phyloP scores from a whole-genome alignment of 129 eudicot species.

The Gnaphalium uliginosum region DNA sequence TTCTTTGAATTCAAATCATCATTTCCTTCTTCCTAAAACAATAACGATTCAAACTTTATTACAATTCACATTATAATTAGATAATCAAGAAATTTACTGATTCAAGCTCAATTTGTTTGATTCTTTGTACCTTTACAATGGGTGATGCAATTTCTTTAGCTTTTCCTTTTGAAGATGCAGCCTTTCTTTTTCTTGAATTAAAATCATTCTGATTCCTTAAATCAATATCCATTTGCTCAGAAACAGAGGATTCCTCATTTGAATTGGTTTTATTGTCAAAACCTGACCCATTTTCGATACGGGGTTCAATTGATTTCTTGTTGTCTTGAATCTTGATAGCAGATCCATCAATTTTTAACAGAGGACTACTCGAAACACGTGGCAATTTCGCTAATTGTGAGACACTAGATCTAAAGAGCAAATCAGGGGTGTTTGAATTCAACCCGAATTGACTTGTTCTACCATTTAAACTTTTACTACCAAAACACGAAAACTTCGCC shows the following conservation, averaged over 20 bases:
- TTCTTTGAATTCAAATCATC: slow-evolving; percentile 48
- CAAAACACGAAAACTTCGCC: slow-evolving; percentile 87
- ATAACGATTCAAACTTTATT: background rate
- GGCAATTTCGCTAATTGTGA: slow-evolving; percentile 43
- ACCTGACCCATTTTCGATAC: slow-evolving; percentile 31
- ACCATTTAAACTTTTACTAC: slow-evolving; percentile 80
- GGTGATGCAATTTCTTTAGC: slow-evolving; percentile 47
- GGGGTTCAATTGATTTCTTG: slow-evolving; percentile 35
- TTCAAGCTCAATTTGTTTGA: background rate
- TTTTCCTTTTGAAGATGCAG: slow-evolving; percentile 46
- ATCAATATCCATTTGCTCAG: slow-evolving; percentile 67
- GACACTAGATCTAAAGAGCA: slow-evolving; percentile 42
- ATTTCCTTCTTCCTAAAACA: slow-evolving; percentile 54
- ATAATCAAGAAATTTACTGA: background rate
- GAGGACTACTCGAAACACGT: slow-evolving; percentile 72
- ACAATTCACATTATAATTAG: background rate
- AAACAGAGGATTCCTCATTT: slow-evolving; percentile 75
- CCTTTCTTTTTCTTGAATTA: slow-evolving; percentile 66
- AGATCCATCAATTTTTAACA: slow-evolving; percentile 57
- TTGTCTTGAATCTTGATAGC: slow-evolving; percentile 33
- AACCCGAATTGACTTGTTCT: slow-evolving; percentile 48
- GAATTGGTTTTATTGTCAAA: slow-evolving; percentile 48
- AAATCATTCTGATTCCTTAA: slow-evolving; percentile 32
- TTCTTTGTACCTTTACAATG: slow-evolving; percentile 34
- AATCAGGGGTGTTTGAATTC: slow-evolving; percentile 38